Base-by-base conservation (phyloP, 495 filamentous ascomycete genomes). In the Xylaria sp. region DNA sequence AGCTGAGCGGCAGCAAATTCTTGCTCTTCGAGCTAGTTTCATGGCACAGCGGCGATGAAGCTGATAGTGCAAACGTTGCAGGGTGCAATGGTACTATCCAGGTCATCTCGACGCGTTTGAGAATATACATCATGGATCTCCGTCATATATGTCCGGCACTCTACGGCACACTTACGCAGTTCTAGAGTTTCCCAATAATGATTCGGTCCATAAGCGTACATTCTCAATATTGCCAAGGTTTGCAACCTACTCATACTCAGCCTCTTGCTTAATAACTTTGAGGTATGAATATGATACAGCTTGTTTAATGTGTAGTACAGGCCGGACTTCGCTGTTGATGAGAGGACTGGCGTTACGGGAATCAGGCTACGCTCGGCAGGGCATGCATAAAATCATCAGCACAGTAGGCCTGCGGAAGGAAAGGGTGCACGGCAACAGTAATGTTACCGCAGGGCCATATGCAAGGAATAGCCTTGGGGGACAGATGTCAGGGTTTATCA, bases 1-100 rank as follows among this genome's bases (percentile, higher is more conserved):
- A 24, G 85, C 85, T 35, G 90, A 94, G 71, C 85, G 92, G 44
- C 87, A 85, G 50, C 94, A 97, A 79, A 90, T 97, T 61, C 86
- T 97, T 84, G 82, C 89, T 37, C 79, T 97, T 19, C 76, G 83
- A 24, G 78, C 80, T 40, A 76, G 72, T 11, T 77, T 80, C 66
- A 71, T 74, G 68, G 71, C 44, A 37, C 77, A 77, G 44, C 68
- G 78, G 43, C 74, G 71, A 8, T 78, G 72, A 66, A 52, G 5
- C 6, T 8, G 4, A 6, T 2, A 6, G 26, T 31, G 21, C 26
- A 40, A 52, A 46, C 14, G 24, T 55, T 4, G 48, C 19, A 53
- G 33, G 26, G 26, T 41, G 40, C 52, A 31, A 12, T 21, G 17
- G 7, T 44, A 53, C 12, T 44, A 33, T 26, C 44, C n/a, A 57